These are phyloP conservation scores for Rhodomyrtus psidioides DNA, from an alignment of 441 rosid genomes.

Conservation along the genomic window DNA sequence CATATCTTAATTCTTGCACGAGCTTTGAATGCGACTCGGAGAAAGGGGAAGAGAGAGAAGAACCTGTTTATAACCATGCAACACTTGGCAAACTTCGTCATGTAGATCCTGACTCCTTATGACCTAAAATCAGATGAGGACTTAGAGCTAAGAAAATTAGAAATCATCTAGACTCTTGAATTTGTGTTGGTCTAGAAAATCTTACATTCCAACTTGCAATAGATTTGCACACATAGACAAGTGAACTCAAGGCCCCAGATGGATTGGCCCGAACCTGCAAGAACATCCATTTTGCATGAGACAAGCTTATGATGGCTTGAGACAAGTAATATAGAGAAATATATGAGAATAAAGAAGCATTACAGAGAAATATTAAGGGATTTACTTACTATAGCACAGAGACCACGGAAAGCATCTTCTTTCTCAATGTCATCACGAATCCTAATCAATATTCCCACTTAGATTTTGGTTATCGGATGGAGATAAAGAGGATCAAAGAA, in stretches of 20 bases:
- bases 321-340: not conserved
- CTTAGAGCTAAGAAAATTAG: not conserved
- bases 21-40: not conserved
- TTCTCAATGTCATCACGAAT: conserved; percentile 95
- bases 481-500: not conserved
- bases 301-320: not conserved
- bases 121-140: conserved; percentile 36
- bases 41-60: not conserved
- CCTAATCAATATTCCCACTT: conserved; percentile 24
- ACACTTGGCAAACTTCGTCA: conserved; percentile 82
- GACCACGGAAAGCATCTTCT: conserved; percentile 97
- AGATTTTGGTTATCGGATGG: not conserved
- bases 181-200: not conserved
- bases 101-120: conserved; percentile 80
- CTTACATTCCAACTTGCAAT: conserved; percentile 99
- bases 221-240: conserved; percentile 82
- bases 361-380: not conserved
- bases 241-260: conserved; percentile 80
- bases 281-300: not conserved
- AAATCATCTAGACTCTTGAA: not conserved
- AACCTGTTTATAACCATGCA: conserved; percentile 89
- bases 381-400: conserved; percentile 85
- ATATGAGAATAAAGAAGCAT: not conserved
- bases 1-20: not conserved
- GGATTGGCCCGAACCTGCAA: conserved; percentile 89